Percentiles rank a stretch among this genome's conserved stretches.
phyloP scores from a whole-genome alignment of 306 rosid genomes.

The Cucurbita maxima region DNA sequence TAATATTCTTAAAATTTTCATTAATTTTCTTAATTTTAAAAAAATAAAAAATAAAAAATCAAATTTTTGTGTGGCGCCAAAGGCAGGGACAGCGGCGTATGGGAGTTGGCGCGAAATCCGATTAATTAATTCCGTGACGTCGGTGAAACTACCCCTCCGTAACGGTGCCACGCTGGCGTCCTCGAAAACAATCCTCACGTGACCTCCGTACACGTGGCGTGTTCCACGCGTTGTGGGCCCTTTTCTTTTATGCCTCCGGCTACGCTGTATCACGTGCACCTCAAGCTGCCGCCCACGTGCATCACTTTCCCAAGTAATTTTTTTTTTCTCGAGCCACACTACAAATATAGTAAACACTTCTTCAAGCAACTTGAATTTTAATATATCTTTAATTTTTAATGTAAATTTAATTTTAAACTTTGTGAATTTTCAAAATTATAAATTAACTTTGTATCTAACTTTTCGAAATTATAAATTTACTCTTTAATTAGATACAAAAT shows the following conservation, averaged over 20 bases:
- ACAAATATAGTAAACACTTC: background rate
- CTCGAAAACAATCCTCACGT: background rate
- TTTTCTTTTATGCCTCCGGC: background rate
- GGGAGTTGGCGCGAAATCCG: background rate
- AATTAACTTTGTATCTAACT: too few species aligned
- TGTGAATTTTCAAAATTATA: too few species aligned
- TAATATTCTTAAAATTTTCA: too few species aligned
- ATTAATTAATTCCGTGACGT: background rate
- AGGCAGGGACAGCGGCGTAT: background rate
- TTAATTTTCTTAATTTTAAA: too few species aligned
- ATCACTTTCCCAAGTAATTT: background rate
- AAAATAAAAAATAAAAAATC: background rate
- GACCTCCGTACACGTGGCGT: background rate
- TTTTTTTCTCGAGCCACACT: background rate
- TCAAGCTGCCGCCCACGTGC: conserved; percentile 2
- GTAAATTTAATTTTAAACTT: too few species aligned
- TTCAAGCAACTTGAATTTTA: background rate
- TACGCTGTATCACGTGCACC: background rate
- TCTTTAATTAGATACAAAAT: too few species aligned
- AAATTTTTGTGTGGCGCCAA: background rate
- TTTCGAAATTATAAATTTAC: too few species aligned
- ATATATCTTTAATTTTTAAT: too few species aligned
- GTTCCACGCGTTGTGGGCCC: background rate
- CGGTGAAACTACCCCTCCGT: background rate
- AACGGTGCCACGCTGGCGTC: background rate